These are phyloP conservation scores for Tinospora cordifolia DNA, from an alignment of 164 flowering plant genomes.

Conservation along the genomic window DNA sequence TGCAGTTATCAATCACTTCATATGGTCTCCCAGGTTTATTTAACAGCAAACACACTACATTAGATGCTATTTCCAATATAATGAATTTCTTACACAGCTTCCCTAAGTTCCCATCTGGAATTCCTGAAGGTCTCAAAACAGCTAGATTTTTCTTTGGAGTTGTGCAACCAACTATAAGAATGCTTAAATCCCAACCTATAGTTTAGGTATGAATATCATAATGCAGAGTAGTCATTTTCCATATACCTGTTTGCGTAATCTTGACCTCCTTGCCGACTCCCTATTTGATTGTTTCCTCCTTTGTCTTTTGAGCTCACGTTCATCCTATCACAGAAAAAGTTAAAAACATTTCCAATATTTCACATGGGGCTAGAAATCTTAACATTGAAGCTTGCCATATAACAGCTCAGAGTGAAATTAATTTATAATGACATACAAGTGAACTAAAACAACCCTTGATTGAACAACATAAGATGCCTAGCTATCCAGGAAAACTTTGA, in stretches of 20 bases:
- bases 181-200: background rate
- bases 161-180: background rate
- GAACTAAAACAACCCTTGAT: background rate
- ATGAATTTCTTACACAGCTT: too few species aligned
- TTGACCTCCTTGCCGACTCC: constrained; percentile 94
- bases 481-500: constrained; percentile 1
- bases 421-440: too few species aligned
- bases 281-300: constrained; percentile 92
- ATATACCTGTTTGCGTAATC: constrained; percentile 87
- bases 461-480: constrained; percentile 5
- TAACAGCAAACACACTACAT: too few species aligned
- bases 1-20: too few species aligned
- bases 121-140: background rate
- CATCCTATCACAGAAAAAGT: constrained; percentile 43
- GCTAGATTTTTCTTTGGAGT: background rate
- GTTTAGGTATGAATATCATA: background rate
- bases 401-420: background rate
- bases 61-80: background rate
- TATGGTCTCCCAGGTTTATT: too few species aligned
- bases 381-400: background rate
- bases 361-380: background rate
- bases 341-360: background rate
- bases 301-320: constrained; percentile 85
- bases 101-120: too few species aligned
- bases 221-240: background rate